These are phyloP conservation scores for Syzygium jambos DNA, from an alignment of 345 rosid genomes.

Conservation along the genomic window DNA sequence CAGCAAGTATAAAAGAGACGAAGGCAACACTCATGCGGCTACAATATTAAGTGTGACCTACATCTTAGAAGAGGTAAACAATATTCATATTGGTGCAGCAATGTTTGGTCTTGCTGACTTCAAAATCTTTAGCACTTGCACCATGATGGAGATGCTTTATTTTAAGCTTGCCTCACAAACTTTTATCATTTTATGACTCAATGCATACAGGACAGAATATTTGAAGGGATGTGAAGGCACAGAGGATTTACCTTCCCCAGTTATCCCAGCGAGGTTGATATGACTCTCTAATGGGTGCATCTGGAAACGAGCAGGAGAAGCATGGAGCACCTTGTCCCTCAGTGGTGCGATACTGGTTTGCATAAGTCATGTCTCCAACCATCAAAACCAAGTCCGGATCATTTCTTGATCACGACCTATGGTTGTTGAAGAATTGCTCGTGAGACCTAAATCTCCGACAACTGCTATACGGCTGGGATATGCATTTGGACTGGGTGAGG, in stretches of 20 bases:
- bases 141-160: neutral
- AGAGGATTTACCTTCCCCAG: conserved; percentile 68
- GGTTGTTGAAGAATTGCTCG: conserved; percentile 72
- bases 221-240: neutral
- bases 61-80: neutral
- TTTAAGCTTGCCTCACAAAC: neutral
- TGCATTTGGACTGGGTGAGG: conserved; percentile 28
- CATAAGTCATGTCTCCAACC: conserved; percentile 78
- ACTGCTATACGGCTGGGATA: conserved; percentile 64
- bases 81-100: neutral
- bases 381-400: conserved; percentile 64
- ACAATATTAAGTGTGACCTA: neutral
- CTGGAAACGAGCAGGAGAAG: conserved; percentile 64
- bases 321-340: conserved; percentile 70
- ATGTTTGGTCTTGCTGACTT: neutral
- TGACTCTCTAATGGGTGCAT: conserved; percentile 74
- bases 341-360: conserved; percentile 73
- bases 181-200: neutral
- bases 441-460: conserved; percentile 80
- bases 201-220: neutral
- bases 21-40: neutral
- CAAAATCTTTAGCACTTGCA: neutral
- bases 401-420: conserved; percentile 52
- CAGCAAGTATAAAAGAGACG: neutral
- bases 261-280: conserved; percentile 97